Conservation (phyloP, 1,139 yeast genomes). For the Pichia sorboxylosa region DNA sequence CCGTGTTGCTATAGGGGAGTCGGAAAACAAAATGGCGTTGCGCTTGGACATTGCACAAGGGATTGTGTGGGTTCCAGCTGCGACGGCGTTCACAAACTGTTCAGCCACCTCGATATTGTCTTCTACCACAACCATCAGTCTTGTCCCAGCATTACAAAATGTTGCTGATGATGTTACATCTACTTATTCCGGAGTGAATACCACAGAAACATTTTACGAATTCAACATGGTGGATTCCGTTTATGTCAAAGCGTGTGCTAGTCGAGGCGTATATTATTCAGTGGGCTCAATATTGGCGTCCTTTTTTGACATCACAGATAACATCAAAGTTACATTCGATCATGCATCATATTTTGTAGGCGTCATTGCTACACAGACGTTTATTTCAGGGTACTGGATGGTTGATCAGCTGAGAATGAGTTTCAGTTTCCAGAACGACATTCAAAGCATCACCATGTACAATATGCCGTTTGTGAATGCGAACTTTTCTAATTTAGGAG, state of each 20-base stretch:
- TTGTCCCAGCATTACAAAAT: not conserved
- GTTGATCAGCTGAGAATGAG: slow-evolving; percentile 14
- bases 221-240: slow-evolving; percentile 1
- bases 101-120: not conserved
- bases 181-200: slow-evolving; percentile 3
- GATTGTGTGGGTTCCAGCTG: slow-evolving; percentile 29
- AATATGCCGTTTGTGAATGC: slow-evolving; percentile 26
- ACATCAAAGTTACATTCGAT: not conserved
- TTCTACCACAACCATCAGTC: slow-evolving; percentile 2
- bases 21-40: slow-evolving; percentile 24
- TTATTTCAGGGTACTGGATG: slow-evolving; percentile 16
- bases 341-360: slow-evolving; percentile 9
- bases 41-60: slow-evolving; percentile 33
- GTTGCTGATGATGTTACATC: not conserved
- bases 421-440: not conserved
- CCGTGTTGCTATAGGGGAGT: slow-evolving; percentile 27
- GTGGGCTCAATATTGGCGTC: slow-evolving; percentile 8
- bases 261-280: slow-evolving; percentile 10
- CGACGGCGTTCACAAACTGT: slow-evolving; percentile 19
- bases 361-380: slow-evolving; percentile 12
- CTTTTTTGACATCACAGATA: slow-evolving; percentile 4
- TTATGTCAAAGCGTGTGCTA: slow-evolving; percentile 6
- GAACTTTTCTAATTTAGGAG: slow-evolving; percentile 30
- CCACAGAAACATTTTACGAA: slow-evolving; percentile 1
- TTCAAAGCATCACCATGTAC: slow-evolving; percentile 5